Evolutionary conservation across 768 basidiomycete genomes (phyloP).

Genomic region (Boletus rubescentipes): DNA sequence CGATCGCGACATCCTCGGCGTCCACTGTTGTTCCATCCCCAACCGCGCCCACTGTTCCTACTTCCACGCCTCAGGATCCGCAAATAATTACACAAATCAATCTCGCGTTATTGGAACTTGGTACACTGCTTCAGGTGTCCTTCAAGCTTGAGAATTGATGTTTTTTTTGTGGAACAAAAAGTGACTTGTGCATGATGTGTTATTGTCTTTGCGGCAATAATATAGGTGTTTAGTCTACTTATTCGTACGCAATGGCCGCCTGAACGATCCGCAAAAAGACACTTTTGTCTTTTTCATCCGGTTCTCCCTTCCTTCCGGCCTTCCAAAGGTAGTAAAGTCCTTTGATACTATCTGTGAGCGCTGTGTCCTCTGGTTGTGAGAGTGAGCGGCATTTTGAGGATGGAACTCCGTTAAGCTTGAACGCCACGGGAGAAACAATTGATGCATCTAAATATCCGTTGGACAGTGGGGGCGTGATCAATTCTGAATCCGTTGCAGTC

Average conservation of each 20-base stretch:
- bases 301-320: conserved; percentile 30
- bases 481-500: conserved; percentile 23
- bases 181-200: not conserved
- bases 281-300: conserved; percentile 22
- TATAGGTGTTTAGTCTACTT: not conserved
- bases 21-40: conserved; percentile 8
- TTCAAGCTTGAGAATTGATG: conserved; percentile 2
- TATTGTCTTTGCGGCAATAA: not conserved
- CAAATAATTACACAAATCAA: conserved; percentile 24
- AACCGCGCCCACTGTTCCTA: conserved; percentile 5
- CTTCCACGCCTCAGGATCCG: conserved; percentile 19
- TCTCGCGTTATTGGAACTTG: conserved; percentile 27
- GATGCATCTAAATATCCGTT: conserved; percentile 9
- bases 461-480: conserved; percentile 23
- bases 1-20: conserved; percentile 10
- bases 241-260: conserved; percentile 26
- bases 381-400: not conserved
- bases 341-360: conserved; percentile 51
- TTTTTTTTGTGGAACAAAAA: not conserved
- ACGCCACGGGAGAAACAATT: conserved; percentile 12
- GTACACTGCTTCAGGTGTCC: conserved; percentile 19
- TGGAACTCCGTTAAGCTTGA: conserved; percentile 14
- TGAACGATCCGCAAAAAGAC: conserved; percentile 37
- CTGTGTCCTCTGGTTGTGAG: conserved; percentile 32
- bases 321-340: conserved; percentile 64